phyloP scores from a whole-genome alignment of 805 yeast genomes.

The Lachancea waltii region DNA sequence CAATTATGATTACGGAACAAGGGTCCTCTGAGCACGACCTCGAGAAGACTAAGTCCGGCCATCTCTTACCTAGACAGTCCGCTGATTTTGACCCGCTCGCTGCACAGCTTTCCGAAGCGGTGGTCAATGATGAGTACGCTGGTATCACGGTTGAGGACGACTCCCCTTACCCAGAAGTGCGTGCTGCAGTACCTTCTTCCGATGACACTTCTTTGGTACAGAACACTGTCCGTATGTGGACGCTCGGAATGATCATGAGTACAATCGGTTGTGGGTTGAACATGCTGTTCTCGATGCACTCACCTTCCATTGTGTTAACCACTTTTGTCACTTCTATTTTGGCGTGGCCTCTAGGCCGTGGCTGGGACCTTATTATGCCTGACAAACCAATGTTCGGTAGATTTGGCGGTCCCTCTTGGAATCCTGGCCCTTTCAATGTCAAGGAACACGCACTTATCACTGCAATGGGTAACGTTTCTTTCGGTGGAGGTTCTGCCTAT shows the following conservation, averaged over 20 bases:
- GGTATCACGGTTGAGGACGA: slow-evolving; percentile 26
- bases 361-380: slow-evolving; percentile 40
- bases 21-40: slow-evolving; percentile 6
- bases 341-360: slow-evolving; percentile 53
- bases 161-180: slow-evolving; percentile 61
- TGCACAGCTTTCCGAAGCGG: slow-evolving; percentile 5
- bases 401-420: slow-evolving; percentile 29
- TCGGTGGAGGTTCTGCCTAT: slow-evolving; percentile 44
- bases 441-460: slow-evolving; percentile 58
- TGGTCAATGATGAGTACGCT: slow-evolving; percentile 11
- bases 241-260: slow-evolving; percentile 46
- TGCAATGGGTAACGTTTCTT: slow-evolving; percentile 40
- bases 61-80: slow-evolving; percentile 4
- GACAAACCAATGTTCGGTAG: slow-evolving; percentile 25
- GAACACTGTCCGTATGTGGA: slow-evolving; percentile 51
- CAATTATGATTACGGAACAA: slow-evolving; percentile 7
- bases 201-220: slow-evolving; percentile 46
- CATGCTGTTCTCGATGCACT: slow-evolving; percentile 50
- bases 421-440: slow-evolving; percentile 57
- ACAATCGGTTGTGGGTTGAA: slow-evolving; percentile 55
- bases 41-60: not conserved
- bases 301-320: slow-evolving; percentile 46
- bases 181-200: slow-evolving; percentile 55
- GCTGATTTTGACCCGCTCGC: slow-evolving; percentile 9
- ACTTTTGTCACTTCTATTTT: slow-evolving; percentile 52